Conservation (phyloP, 768 basidiomycete genomes). For the Amanita polypyramis region DNA sequence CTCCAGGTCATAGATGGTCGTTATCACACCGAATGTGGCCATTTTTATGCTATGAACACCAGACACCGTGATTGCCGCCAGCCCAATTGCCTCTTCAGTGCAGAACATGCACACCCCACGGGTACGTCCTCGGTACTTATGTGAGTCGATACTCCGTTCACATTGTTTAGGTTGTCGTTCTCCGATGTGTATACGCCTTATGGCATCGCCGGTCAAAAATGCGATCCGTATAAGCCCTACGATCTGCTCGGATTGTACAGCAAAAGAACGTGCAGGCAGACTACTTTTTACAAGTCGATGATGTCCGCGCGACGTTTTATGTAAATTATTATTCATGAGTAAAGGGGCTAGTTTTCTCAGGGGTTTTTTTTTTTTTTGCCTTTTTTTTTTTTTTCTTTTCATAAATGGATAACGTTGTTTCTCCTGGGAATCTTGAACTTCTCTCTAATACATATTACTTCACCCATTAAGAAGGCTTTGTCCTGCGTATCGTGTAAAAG, state of each 20-base stretch:
- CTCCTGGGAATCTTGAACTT: neutral
- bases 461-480: neutral
- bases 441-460: neutral
- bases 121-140: constrained; percentile 25
- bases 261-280: constrained; percentile 16
- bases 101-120: constrained; percentile 44
- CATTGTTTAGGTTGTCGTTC: constrained; percentile 40
- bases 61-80: constrained; percentile 55
- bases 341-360: too few relatives aligned
- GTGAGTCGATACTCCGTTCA: neutral
- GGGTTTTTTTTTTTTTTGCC: neutral
- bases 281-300: neutral
- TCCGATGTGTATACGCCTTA: constrained; percentile 46
- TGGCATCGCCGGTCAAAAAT: constrained; percentile 58
- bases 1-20: constrained; percentile 67
- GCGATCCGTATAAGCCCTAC: constrained; percentile 61
- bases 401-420: neutral
- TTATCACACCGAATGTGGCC: constrained; percentile 57
- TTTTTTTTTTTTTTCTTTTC: neutral
- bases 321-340: neutral
- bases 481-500: neutral
- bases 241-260: constrained; percentile 30
- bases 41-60: constrained; percentile 67
- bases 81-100: constrained; percentile 61
- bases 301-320: too few relatives aligned